phyloP scores from a whole-genome alignment of 306 rosid genomes.

The Senna tora region DNA sequence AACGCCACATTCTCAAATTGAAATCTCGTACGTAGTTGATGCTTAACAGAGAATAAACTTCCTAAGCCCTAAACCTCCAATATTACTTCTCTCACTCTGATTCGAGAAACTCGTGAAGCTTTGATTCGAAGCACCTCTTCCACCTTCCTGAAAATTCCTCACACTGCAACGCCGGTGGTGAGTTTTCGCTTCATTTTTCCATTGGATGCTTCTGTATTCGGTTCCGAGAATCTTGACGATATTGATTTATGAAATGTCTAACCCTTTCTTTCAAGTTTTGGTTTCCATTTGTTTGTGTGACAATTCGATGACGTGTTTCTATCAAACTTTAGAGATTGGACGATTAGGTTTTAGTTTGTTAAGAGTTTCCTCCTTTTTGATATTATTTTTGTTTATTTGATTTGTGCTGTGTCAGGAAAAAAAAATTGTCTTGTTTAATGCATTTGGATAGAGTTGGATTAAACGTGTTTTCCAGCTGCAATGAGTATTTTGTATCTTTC shows the following conservation, averaged over 20 bases:
- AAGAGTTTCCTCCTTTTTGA: not conserved
- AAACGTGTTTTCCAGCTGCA: not conserved
- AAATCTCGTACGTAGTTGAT: no score
- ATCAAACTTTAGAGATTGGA: not conserved
- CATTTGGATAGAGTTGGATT: not conserved
- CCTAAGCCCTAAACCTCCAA: not conserved
- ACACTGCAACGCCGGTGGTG: constrained; percentile 1
- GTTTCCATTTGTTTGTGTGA: not conserved
- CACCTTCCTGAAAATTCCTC: not conserved
- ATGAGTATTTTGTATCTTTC: not conserved
- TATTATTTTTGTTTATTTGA: not conserved
- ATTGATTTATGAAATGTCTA: not conserved
- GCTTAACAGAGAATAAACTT: not conserved
- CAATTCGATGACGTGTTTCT: not conserved
- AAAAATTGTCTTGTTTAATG: not conserved
- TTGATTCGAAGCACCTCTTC: not conserved
- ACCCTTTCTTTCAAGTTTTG: not conserved
- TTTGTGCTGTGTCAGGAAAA: not conserved
- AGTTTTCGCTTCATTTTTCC: not conserved
- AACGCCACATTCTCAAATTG: no score
- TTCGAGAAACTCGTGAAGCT: not conserved
- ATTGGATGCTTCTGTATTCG: not conserved
- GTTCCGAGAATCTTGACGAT: not conserved
- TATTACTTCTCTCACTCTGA: not conserved
- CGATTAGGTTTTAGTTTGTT: not conserved